Conservation (phyloP, 2,329 filamentous ascomycete species). For the Tolypocladium capitatum region DNA sequence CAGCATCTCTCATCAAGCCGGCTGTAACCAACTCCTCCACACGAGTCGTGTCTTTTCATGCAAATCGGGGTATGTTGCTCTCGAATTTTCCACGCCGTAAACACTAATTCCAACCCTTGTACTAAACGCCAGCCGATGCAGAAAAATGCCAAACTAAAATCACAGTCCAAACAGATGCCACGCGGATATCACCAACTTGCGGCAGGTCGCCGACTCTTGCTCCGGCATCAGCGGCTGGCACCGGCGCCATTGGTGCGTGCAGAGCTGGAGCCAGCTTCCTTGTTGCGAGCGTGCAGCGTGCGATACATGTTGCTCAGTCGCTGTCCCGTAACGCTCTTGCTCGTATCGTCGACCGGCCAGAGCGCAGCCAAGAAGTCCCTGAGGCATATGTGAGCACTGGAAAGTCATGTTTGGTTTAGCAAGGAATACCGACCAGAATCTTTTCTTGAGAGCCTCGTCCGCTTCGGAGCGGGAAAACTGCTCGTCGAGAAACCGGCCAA, state of each 20-base stretch:
- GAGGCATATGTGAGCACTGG: conserved; percentile 7
- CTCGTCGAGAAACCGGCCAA: conserved; percentile 48
- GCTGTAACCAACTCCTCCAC: conserved; percentile 9
- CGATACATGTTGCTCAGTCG: conserved; percentile 31
- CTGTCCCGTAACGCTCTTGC: conserved; percentile 28
- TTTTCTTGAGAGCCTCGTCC: conserved; percentile 30
- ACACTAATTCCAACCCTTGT: conserved; percentile 9
- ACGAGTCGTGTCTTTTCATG: conserved; percentile 7
- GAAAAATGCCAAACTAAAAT: conserved; percentile 9
- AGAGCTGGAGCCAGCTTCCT: conserved; percentile 14
- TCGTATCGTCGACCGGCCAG: conserved; percentile 33
- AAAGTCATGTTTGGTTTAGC: not conserved
- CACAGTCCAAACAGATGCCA: conserved; percentile 2
- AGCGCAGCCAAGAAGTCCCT: conserved; percentile 32
- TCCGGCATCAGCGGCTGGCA: conserved; percentile 2
- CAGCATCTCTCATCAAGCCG: conserved; percentile 2
- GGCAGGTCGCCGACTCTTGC: not conserved
- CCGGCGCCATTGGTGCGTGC: conserved; percentile 20
- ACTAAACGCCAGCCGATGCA: conserved; percentile 15
- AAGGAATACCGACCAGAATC: conserved; percentile 32
- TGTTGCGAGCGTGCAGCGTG: conserved; percentile 22
- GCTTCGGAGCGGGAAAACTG: conserved; percentile 27
- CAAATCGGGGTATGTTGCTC: conserved; percentile 15
- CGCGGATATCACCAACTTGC: conserved; percentile 1
- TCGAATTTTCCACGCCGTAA: conserved; percentile 8